Evolutionary conservation across 1,284 basidiomycete species (phyloP), one percentile per base, ranked within the genome.

Genomic region (Rhizoctonia solani): DNA sequence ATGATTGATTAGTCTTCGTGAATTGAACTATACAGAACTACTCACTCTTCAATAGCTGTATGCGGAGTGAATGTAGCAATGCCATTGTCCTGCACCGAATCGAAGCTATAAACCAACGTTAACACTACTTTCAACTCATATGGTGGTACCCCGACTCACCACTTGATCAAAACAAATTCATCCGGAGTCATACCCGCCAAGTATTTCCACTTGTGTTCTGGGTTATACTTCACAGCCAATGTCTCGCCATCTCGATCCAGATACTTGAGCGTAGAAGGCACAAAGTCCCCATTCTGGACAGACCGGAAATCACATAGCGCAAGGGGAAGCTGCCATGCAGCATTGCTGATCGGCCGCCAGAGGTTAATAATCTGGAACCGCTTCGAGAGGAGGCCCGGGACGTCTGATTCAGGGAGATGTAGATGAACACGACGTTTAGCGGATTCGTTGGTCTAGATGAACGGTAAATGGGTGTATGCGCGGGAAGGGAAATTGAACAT

Each of bases 331-430:
- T 88, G 87, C 39, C 77, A 74, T 8, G 85, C 77, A 2, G 82
- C 73, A 68, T 82, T 76, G 5, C 75, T 71, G 68, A 89, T 85
- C 0, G 87, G 87, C 6, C 87, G 77, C 88, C 88, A 90, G 67
- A 89, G 81, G 76, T 89, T 90, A 76, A 90, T 83, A 61, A 89
- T 84, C 74, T 89, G 87, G 77, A 83, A 85, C 23, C 84, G 82
- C 27, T 77, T 75, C 54, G 77, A 74, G 25, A 83, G 74, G 23
- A 82, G 76, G 27, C 75, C 76, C 0, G 80, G 80, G 0, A 79
- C 83, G 29, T 85, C 82, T 2, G 74, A 74, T 0, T 78, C 72
- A 0, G 83, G 82, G 19, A 85, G 79, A 71, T 87, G 85, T 6
- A 81, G 79, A 44, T 78, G 78, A 11, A 87, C 83, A 4, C 85